These are phyloP conservation scores for Jackrogersella multiformis DNA, from an alignment of 495 filamentous ascomycete species.

Conservation along the genomic window DNA sequence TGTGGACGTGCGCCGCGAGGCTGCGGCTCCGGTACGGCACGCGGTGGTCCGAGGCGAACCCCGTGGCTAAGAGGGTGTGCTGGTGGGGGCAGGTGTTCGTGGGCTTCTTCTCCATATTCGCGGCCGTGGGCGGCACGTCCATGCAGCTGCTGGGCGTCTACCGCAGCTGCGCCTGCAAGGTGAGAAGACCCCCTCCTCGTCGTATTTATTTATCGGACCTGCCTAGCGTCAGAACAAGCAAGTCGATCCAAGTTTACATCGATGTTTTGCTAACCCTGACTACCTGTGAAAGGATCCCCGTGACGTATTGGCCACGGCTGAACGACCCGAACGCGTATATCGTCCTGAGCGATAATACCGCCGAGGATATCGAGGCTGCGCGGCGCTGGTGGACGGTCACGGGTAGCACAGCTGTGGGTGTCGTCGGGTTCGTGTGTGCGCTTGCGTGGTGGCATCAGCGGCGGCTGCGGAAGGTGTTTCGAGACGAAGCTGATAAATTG, in stretches of 20 bases:
- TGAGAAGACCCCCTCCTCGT: conserved; percentile 27
- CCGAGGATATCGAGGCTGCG: conserved; percentile 35
- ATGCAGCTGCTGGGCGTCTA: conserved; percentile 55
- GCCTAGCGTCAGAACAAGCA: background rate
- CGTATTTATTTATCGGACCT: too few relatives aligned
- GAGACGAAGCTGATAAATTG: conserved; percentile 42
- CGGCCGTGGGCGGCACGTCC: conserved; percentile 48
- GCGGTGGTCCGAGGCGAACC: conserved; percentile 34
- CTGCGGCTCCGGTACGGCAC: conserved; percentile 34
- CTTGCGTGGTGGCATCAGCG: conserved; percentile 52
- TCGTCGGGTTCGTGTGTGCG: conserved; percentile 45
- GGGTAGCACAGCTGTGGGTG: conserved; percentile 40
- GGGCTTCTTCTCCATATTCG: conserved; percentile 47
- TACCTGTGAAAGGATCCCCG: conserved; percentile 34
- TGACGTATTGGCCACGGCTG: conserved; percentile 36
- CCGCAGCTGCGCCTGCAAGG: conserved; percentile 49
- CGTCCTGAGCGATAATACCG: conserved; percentile 37
- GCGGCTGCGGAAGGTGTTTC: conserved; percentile 46
- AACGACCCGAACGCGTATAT: conserved; percentile 33
- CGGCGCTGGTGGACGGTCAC: conserved; percentile 44
- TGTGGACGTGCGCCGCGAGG: conserved; percentile 44
- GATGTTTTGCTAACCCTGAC: conserved; percentile 4
- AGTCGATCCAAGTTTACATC: background rate
- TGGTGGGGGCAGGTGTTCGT: conserved; percentile 46
- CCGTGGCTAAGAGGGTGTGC: conserved; percentile 36